phyloP scores from a whole-genome alignment of 805 yeast genomes.

The Starmerella riodocensis region DNA sequence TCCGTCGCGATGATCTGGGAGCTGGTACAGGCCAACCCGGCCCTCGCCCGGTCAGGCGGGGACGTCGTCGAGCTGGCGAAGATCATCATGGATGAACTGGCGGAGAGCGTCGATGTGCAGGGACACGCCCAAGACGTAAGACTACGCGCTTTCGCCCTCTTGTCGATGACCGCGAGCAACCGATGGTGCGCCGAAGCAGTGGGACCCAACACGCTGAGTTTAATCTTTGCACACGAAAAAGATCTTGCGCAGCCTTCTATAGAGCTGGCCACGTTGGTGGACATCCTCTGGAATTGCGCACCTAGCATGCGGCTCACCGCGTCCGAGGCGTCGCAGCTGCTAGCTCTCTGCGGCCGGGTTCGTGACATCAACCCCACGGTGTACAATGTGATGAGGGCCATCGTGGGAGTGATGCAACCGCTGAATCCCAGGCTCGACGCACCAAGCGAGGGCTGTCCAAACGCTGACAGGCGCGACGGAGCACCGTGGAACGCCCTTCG shows the following conservation, averaged over 20 bases:
- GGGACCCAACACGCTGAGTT: constrained; percentile 6
- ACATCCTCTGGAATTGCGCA: constrained; percentile 18
- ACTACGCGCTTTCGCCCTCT: constrained; percentile 10
- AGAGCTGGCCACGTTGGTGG: constrained; percentile 14
- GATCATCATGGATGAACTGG: not conserved
- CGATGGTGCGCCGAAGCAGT: constrained; percentile 6
- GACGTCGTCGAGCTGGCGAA: constrained; percentile 32
- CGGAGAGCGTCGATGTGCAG: not conserved
- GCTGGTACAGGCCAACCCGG: constrained; percentile 55
- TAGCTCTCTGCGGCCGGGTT: not conserved
- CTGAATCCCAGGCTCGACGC: not conserved
- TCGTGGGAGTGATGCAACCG: not conserved
- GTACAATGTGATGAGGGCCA: not conserved
- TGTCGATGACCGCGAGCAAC: constrained; percentile 9
- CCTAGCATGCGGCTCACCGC: constrained; percentile 9
- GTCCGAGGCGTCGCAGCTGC: constrained; percentile 3
- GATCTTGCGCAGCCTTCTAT: constrained; percentile 10
- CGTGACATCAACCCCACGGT: constrained; percentile 2
- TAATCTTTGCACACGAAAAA: constrained; percentile 1
- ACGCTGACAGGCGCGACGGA: not conserved
- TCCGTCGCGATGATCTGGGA: constrained; percentile 58
- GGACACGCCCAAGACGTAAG: constrained; percentile 1
- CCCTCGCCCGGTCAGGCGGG: constrained; percentile 23
- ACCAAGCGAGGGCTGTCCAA: not conserved
- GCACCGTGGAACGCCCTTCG: constrained; percentile 33